Conservation (phyloP, 2,329 filamentous ascomycete species). For the Trichoderma simmonsii region DNA sequence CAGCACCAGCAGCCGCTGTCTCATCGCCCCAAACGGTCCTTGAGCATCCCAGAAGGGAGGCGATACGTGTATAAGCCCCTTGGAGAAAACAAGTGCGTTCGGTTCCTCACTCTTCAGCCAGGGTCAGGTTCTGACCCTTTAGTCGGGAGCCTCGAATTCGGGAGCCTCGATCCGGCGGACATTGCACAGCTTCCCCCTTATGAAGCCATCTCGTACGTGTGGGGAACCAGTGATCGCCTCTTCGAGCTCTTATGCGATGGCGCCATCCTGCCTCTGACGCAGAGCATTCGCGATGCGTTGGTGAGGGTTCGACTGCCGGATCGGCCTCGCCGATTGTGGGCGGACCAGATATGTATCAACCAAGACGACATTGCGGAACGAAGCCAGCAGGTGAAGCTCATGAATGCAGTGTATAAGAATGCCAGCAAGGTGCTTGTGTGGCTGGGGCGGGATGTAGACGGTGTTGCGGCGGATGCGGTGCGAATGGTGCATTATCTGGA, state of each 20-base stretch:
- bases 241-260: constrained; percentile 27
- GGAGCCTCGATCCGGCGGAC: constrained; percentile 25
- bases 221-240: constrained; percentile 29
- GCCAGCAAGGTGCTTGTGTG: constrained; percentile 35
- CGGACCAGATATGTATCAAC: constrained; percentile 42
- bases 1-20: not conserved
- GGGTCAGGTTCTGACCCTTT: constrained; percentile 29
- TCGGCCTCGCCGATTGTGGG: constrained; percentile 33
- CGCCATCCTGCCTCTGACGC: constrained; percentile 28
- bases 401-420: constrained; percentile 37
- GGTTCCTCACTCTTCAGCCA: constrained; percentile 34
- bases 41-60: not conserved
- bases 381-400: constrained; percentile 37
- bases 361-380: constrained; percentile 36
- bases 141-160: constrained; percentile 27
- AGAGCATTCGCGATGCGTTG: constrained; percentile 32
- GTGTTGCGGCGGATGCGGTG: constrained; percentile 29
- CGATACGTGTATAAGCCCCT: constrained; percentile 25
- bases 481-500: constrained; percentile 29
- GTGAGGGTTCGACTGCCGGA: constrained; percentile 28
- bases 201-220: constrained; percentile 38
- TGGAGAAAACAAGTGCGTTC: constrained; percentile 25
- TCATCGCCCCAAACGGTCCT: not conserved
- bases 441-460: constrained; percentile 32
- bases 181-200: constrained; percentile 22